A percentile compares a stretch with the other conserved stretches of the same genome.
phyloP scores from a whole-genome alignment of 2,329 filamentous ascomycete genomes.

The Pestalotiopsis fici region DNA sequence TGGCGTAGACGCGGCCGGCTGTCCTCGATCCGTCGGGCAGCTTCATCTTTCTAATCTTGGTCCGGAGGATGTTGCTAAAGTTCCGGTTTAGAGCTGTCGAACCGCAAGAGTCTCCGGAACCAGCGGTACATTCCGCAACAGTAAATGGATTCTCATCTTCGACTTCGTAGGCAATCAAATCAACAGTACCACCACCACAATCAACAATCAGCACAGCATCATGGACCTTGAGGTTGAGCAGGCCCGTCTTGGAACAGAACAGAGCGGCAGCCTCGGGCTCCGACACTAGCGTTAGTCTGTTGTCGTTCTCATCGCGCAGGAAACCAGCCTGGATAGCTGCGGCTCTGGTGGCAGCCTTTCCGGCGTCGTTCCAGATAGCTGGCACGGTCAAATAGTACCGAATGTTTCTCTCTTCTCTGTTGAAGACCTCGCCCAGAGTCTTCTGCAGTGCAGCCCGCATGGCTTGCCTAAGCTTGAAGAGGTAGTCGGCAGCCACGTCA shows the following conservation, averaged over 20 bases:
- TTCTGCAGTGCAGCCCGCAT: conserved; percentile 96
- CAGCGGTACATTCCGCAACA: conserved; percentile 94
- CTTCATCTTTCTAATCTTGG: conserved; percentile 99
- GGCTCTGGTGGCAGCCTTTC: conserved; percentile 93
- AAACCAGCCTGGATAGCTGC: conserved; percentile 97
- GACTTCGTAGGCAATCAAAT: conserved; percentile 98
- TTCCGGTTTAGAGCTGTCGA: conserved; percentile 98
- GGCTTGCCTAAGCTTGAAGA: conserved; percentile 95
- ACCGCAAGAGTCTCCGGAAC: conserved; percentile 95
- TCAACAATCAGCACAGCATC: conserved; percentile 98
- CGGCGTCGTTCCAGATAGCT: conserved; percentile 98
- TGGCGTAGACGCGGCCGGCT: conserved; percentile 96
- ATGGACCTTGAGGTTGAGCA: conserved; percentile 96
- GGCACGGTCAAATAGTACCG: conserved; percentile 98
- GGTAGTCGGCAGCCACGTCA: conserved; percentile 98
- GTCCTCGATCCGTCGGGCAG: conserved; percentile 95
- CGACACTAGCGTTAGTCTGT: conserved; percentile 89
- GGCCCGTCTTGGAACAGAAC: conserved; percentile 95
- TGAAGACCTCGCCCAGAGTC: conserved; percentile 95
- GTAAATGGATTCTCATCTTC: conserved; percentile 97
- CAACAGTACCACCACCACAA: conserved; percentile 96
- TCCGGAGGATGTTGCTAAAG: conserved; percentile 95
- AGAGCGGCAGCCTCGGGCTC: conserved; percentile 96
- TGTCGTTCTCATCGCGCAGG: conserved; percentile 95
- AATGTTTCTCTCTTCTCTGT: conserved; percentile 96